Conservation (phyloP, 345 rosid species). For the Combretum micranthum region DNA sequence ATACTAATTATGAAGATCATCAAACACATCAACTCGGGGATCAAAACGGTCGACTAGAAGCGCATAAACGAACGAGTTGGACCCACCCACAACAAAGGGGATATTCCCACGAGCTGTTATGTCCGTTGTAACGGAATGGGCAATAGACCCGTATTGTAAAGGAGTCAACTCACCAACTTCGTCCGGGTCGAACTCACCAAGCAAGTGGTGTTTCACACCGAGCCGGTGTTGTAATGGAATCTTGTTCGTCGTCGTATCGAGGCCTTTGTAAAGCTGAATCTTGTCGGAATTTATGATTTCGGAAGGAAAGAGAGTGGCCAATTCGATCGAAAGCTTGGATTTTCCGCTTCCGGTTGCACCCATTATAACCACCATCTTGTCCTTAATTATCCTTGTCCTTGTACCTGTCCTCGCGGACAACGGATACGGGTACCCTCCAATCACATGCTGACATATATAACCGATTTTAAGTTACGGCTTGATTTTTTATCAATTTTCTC, state of each 20-base stretch:
- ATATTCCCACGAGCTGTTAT: conserved; percentile 33
- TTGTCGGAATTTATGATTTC: conserved; percentile 88
- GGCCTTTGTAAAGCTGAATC: conserved; percentile 72
- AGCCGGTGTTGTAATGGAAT: conserved; percentile 44
- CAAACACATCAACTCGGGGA: conserved; percentile 43
- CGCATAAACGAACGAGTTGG: conserved; percentile 77
- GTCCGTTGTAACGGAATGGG: conserved; percentile 26
- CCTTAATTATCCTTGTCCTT: no score
- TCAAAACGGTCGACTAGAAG: conserved; percentile 49
- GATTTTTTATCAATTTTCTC: no score
- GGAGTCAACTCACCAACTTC: conserved; percentile 42
- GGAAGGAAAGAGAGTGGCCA: conserved; percentile 38
- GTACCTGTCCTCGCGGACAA: no score
- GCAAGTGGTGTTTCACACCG: conserved; percentile 71
- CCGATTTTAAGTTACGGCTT: no score
- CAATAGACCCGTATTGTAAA: conserved; percentile 45
- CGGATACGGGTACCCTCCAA: no score
- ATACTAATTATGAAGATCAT: no score
- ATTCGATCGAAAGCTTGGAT: conserved; percentile 72
- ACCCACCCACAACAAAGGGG: conserved; percentile 85
- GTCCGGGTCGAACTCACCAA: conserved; percentile 44
- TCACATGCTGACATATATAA: no score
- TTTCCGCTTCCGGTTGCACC: conserved; percentile 94
- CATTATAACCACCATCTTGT: conserved; percentile 66
- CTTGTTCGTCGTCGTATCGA: conserved; percentile 86